Conservation (phyloP, 345 rosid species). For the Eucalyptus virginea region DNA sequence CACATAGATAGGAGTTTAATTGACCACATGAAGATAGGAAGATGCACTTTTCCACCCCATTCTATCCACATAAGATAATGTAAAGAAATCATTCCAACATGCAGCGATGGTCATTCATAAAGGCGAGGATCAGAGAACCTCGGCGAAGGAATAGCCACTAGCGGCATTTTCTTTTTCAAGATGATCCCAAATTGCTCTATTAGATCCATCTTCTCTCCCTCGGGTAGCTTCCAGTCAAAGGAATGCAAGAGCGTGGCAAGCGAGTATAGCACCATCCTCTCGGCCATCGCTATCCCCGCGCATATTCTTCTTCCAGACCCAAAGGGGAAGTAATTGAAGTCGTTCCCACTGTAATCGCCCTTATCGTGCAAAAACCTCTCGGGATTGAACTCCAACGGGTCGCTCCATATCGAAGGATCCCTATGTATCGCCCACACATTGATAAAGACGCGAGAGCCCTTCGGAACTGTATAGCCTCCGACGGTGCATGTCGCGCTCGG, state of each 20-base stretch:
- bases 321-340: slow-evolving; percentile 60
- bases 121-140: slow-evolving; percentile 32
- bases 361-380: slow-evolving; percentile 29
- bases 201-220: slow-evolving; percentile 14
- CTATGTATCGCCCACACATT: slow-evolving; percentile 51
- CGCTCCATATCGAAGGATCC: slow-evolving; percentile 40
- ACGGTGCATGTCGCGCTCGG: slow-evolving; percentile 14
- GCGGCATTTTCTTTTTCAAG: slow-evolving; percentile 45
- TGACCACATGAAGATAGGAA: neutral
- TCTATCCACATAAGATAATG: neutral
- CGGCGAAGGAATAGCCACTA: slow-evolving; percentile 33
- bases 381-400: slow-evolving; percentile 34
- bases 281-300: slow-evolving; percentile 57
- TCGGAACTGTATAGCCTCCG: slow-evolving; percentile 32
- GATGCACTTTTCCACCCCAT: neutral
- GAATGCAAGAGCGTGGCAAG: slow-evolving; percentile 59
- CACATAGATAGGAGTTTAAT: neutral
- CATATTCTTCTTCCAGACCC: slow-evolving; percentile 78
- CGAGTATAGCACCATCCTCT: slow-evolving; percentile 53
- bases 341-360: slow-evolving; percentile 46
- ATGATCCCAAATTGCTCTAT: slow-evolving; percentile 71
- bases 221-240: slow-evolving; percentile 49
- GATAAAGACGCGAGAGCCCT: slow-evolving; percentile 29
- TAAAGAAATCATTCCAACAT: neutral
- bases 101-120: neutral